A percentile compares a stretch with the other conserved stretches of the same genome.
These are phyloP conservation scores for Lichina pygmaea DNA, from an alignment of 495 filamentous ascomycete genomes.

Conservation along the genomic window DNA sequence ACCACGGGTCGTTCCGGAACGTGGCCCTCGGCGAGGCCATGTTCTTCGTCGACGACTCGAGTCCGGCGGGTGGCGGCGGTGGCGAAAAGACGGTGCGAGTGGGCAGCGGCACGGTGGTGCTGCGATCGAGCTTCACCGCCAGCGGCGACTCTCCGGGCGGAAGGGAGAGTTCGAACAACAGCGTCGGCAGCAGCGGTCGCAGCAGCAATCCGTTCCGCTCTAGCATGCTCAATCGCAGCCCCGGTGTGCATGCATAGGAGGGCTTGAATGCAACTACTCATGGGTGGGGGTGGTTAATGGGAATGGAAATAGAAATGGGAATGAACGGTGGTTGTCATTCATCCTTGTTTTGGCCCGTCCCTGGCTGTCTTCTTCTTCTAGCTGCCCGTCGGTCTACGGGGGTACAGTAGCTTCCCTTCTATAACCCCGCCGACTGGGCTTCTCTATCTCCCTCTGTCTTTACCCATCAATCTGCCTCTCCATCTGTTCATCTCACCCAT, in stretches of 20 bases:
- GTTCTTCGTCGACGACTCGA: conserved; percentile 79
- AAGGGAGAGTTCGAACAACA: conserved; percentile 1
- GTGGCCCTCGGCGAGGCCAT: conserved; percentile 61
- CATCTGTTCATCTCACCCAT: too few relatives aligned
- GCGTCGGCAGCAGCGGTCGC: neutral
- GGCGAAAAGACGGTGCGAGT: conserved; percentile 47
- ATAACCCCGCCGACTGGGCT: too few relatives aligned
- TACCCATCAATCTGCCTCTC: too few relatives aligned
- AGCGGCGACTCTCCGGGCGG: conserved; percentile 5
- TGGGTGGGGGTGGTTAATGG: too few relatives aligned
- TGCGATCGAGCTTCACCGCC: conserved; percentile 35
- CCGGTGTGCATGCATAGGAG: neutral
- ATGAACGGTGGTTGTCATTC: too few relatives aligned
- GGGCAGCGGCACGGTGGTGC: conserved; percentile 35
- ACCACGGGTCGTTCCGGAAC: conserved; percentile 55
- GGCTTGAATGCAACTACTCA: too few relatives aligned
- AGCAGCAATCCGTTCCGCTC: neutral
- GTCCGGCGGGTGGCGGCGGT: conserved; percentile 18
- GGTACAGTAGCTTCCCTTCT: too few relatives aligned
- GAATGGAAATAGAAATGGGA: too few relatives aligned
- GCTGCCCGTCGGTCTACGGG: too few relatives aligned
- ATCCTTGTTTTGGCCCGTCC: too few relatives aligned
- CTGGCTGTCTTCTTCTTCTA: too few relatives aligned
- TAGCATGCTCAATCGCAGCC: neutral
- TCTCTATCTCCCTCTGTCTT: too few relatives aligned